These are phyloP conservation scores for Beta corolliflora DNA, from an alignment of 179 eudicot species.

Conservation along the genomic window DNA sequence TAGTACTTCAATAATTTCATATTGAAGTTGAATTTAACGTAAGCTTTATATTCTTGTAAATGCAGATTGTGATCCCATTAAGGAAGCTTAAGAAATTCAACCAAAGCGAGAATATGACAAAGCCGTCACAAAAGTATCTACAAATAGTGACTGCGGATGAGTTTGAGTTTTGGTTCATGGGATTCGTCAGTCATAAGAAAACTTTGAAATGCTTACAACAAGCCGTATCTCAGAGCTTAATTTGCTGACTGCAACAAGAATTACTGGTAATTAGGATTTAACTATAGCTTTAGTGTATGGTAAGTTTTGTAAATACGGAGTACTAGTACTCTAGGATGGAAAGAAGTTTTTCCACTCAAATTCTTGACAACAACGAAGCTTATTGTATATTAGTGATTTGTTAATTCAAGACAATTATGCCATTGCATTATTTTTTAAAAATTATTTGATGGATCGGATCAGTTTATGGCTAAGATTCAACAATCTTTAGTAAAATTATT, in stretches of 20 bases:
- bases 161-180: conserved; percentile 70
- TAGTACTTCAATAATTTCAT: too few relatives aligned
- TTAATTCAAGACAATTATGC: too few relatives aligned
- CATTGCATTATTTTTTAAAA: too few relatives aligned
- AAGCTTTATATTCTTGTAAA: background rate
- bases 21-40: background rate
- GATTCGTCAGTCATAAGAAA: conserved; percentile 45
- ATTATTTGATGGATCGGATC: too few relatives aligned
- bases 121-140: conserved; percentile 49
- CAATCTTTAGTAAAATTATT: too few relatives aligned
- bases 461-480: too few relatives aligned
- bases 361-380: too few relatives aligned
- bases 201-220: conserved; percentile 43
- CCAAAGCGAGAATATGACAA: conserved; percentile 39
- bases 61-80: conserved; percentile 47
- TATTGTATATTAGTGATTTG: too few relatives aligned
- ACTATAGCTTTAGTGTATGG: background rate
- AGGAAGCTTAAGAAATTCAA: conserved; percentile 43
- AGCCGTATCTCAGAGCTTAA: conserved; percentile 24
- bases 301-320: too few relatives aligned
- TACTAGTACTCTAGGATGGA: too few relatives aligned
- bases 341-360: too few relatives aligned
- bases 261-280: too few relatives aligned
- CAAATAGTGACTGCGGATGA: conserved; percentile 58
- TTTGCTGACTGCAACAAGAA: background rate